Conservation (phyloP, 106 monocot genomes). For the Ottelia alismoides region DNA sequence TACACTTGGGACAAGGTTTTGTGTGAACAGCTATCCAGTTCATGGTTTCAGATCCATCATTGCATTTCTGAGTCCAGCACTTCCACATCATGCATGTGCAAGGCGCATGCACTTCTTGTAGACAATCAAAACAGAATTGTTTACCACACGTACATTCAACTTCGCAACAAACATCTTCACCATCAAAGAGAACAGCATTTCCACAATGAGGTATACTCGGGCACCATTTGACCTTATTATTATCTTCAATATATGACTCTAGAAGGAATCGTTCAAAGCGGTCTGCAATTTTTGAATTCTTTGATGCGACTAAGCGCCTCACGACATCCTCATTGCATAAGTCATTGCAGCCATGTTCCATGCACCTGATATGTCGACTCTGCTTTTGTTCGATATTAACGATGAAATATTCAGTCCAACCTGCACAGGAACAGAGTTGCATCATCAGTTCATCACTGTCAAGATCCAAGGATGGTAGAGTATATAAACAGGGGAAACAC, state of each 20-base stretch:
- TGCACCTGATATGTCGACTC: slow-evolving; percentile 63
- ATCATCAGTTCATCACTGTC: background rate
- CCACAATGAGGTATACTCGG: slow-evolving; percentile 78
- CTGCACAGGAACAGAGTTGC: slow-evolving; percentile 15
- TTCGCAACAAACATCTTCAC: slow-evolving; percentile 52
- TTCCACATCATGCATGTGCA: slow-evolving; percentile 90
- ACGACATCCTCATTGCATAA: slow-evolving; percentile 67
- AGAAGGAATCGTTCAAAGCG: slow-evolving; percentile 74
- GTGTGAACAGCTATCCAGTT: slow-evolving; percentile 88
- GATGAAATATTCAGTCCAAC: slow-evolving; percentile 80
- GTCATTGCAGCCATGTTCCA: slow-evolving; percentile 63
- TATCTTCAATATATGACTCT: slow-evolving; percentile 89
- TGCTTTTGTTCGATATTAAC: slow-evolving; percentile 74
- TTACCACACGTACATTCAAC: slow-evolving; percentile 75
- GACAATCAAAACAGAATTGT: slow-evolving; percentile 81
- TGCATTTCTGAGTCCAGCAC: slow-evolving; percentile 68
- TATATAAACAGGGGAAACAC: background rate
- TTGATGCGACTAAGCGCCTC: slow-evolving; percentile 36
- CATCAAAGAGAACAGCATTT: slow-evolving; percentile 68
- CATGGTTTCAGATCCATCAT: slow-evolving; percentile 81
- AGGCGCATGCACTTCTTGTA: slow-evolving; percentile 71
- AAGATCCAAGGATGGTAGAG: background rate
- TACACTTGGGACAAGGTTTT: slow-evolving; percentile 80
- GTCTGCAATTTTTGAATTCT: slow-evolving; percentile 54
- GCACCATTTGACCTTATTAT: slow-evolving; percentile 87